phyloP scores from a whole-genome alignment of 2,329 filamentous ascomycete species.

The Endoconidiophora laricicola region DNA sequence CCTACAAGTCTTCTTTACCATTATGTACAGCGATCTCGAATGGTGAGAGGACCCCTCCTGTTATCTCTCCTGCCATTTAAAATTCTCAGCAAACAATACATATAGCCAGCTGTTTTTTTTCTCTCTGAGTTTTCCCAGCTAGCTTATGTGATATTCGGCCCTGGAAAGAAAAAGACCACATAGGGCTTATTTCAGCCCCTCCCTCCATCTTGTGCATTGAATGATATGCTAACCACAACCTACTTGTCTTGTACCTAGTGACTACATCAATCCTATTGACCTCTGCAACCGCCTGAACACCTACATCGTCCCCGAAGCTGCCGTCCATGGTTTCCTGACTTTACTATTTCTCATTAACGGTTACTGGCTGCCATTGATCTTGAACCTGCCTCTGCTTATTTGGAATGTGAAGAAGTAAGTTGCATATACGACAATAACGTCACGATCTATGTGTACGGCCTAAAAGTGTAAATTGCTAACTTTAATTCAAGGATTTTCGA shows the following conservation, averaged over 20 bases:
- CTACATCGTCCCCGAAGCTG: constrained; percentile 97
- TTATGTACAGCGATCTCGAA: constrained; percentile 99
- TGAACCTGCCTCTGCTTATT: constrained; percentile 79
- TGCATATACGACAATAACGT: neutral
- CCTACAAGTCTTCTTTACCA: constrained; percentile 99
- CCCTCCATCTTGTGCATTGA: neutral
- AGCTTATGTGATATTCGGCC: no score
- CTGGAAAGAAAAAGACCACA: no score
- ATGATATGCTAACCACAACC: constrained; percentile 14
- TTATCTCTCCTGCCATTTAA: neutral
- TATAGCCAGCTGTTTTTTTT: no score
- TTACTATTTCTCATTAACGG: constrained; percentile 95
- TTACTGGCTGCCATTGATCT: constrained; percentile 85
- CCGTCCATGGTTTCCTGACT: constrained; percentile 90
- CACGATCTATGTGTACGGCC: neutral
- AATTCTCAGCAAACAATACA: no score
- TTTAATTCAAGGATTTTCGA: constrained; percentile 59
- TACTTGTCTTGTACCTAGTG: constrained; percentile 35
- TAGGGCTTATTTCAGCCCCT: no score
- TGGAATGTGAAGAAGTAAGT: constrained; percentile 98
- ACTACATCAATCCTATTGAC: constrained; percentile 99
- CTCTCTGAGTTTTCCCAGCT: neutral
- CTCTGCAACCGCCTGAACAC: constrained; percentile 99
- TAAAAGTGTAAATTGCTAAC: constrained; percentile 14
- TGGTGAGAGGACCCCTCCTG: constrained; percentile 49